Percentiles rank a stretch among this genome's conserved stretches.
These are phyloP conservation scores for Mycena latifolia DNA, from an alignment of 768 basidiomycete species.

Conservation along the genomic window DNA sequence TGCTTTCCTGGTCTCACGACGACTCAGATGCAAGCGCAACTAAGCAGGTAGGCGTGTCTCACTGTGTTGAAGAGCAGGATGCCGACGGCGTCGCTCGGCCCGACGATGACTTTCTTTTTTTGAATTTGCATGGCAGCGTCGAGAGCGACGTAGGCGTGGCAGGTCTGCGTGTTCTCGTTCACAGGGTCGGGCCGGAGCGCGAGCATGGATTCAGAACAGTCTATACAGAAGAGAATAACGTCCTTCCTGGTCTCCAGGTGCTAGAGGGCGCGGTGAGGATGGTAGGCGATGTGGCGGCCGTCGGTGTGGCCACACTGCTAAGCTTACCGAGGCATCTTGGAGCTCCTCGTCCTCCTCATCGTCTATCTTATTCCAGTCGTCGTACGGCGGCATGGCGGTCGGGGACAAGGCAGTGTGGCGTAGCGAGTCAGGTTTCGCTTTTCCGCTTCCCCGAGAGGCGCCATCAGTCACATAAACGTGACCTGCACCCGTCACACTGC, in stretches of 20 bases:
- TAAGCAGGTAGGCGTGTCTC: conserved; percentile 44
- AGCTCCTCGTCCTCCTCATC: conserved; percentile 89
- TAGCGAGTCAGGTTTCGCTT: conserved; percentile 12
- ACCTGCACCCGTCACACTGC: neutral
- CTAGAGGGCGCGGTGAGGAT: conserved; percentile 49
- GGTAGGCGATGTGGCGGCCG: neutral
- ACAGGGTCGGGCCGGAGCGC: conserved; percentile 72
- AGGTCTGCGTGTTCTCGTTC: conserved; percentile 76
- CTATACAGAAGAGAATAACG: conserved; percentile 95
- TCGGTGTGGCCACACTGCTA: neutral
- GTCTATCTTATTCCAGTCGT: conserved; percentile 84
- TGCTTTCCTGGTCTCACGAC: conserved; percentile 53
- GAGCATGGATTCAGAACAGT: conserved; percentile 94
- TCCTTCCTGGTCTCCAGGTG: conserved; percentile 82
- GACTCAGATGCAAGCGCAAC: conserved; percentile 9
- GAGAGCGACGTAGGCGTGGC: conserved; percentile 83
- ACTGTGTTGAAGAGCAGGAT: conserved; percentile 95
- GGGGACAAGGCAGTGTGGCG: conserved; percentile 14
- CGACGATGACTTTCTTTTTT: conserved; percentile 90
- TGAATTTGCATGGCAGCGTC: conserved; percentile 88
- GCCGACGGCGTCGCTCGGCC: conserved; percentile 91
- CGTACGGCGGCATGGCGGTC: conserved; percentile 71
- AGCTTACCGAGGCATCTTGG: conserved; percentile 73
- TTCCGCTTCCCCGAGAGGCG: neutral
- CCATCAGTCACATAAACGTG: conserved; percentile 24